These are phyloP conservation scores for Annulohypoxylon stygium DNA, from an alignment of 495 filamentous ascomycete species.

Conservation along the genomic window DNA sequence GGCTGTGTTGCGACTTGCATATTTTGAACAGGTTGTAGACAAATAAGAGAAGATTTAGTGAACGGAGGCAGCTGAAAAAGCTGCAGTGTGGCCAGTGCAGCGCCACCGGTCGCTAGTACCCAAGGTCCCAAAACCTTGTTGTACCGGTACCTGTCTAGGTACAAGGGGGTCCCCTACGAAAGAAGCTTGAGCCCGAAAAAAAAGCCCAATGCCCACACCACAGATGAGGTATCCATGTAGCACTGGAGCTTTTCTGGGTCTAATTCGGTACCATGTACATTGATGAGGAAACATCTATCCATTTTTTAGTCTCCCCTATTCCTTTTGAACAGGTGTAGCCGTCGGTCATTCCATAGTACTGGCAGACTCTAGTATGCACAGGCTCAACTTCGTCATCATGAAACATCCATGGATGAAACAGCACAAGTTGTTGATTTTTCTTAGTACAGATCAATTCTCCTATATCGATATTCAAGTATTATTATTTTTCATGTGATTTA, in stretches of 20 bases:
- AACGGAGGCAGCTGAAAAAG: conserved; percentile 63
- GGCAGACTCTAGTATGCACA: neutral
- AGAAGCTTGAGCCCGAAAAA: conserved; percentile 5
- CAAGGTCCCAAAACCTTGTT: neutral
- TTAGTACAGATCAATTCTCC: conserved; percentile 5
- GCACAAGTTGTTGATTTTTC: conserved; percentile 6
- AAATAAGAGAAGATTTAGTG: conserved; percentile 53
- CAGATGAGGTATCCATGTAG: conserved; percentile 24
- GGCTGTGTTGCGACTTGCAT: conserved; percentile 64
- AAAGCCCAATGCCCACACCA: conserved; percentile 10
- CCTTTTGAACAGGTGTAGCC: conserved; percentile 11
- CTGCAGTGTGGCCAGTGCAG: conserved; percentile 58
- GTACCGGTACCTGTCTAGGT: conserved; percentile 41
- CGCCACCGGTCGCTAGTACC: conserved; percentile 53
- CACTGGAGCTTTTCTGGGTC: neutral
- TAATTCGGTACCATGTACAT: conserved; percentile 16
- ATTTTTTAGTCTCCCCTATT: conserved; percentile 32
- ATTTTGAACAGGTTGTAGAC: conserved; percentile 52
- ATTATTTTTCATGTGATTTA: neutral
- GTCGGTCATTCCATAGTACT: conserved; percentile 1
- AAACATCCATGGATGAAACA: conserved; percentile 16
- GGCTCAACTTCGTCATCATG: conserved; percentile 14
- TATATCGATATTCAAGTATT: neutral
- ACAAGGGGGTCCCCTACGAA: conserved; percentile 6
- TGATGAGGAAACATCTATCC: conserved; percentile 28